Evolutionary conservation across 1,139 yeast genomes (phyloP), one percentile per base, ranked within the genome.

Genomic region (Geotrichum candidum): DNA sequence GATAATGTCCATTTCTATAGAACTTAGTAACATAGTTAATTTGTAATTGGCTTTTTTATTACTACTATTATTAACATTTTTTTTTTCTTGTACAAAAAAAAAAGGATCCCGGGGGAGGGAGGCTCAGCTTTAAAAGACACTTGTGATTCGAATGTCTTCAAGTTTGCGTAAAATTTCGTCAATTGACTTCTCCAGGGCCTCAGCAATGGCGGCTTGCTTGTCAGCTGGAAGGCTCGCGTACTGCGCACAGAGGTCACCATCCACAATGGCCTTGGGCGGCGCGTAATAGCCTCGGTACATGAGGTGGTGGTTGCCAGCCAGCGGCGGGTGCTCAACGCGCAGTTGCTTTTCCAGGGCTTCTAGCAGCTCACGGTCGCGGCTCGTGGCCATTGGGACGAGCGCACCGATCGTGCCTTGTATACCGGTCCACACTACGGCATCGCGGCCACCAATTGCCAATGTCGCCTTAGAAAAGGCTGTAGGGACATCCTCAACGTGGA

Each of bases 181-280:
- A 0, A 85, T 83, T 0, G 83, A 74, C 64, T 86, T 77, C 53
- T 84, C 88, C 66, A 88, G 71, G 61, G 77, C 79, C 5, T 76
- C 74, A 0, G 89, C 84, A 54, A 89, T 79, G 48, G 69, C 71
- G 45, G 79, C 73, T 68, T 86, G 83, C 0, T 76, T 74, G 0
- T 70, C 70, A 1, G 74, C 70, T 1, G 48, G 29, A 48, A 87
- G 72, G 9, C 69, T 69, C 50, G 73, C 72, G 69, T 77, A 88
- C 58, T 74, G 73, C 68, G 90, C 97, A 59, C 94, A 78, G 35
- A 90, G 77, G 72, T 94, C 98, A 11, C 99, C 99, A 73, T 94
- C 98, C 54, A 94, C 80, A 1, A 89, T 85, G 61, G 84, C 82
- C 66, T 85, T 86, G 6, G 82, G 83, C 0, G 97, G 97, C 25